Conservation (phyloP, 306 rosid genomes). For the Prinsepia uniflora region DNA sequence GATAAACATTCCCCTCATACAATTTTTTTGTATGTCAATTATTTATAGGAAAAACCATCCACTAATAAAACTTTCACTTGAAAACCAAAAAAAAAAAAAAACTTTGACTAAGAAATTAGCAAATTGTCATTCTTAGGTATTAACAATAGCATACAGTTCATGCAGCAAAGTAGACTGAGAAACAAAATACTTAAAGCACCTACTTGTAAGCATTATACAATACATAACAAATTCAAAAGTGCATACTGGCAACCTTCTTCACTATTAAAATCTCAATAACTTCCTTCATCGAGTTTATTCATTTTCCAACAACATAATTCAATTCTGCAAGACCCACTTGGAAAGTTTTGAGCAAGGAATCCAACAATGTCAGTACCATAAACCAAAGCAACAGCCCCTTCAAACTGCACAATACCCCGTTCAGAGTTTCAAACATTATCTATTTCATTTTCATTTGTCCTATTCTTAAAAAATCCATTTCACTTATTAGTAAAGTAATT, state of each 20-base stretch:
- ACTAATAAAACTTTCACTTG: background rate
- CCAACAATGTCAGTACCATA: background rate
- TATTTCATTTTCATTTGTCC: background rate
- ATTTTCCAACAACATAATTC: background rate
- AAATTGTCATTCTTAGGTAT: background rate
- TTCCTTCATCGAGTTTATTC: background rate
- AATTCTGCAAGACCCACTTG: background rate
- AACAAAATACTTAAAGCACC: background rate
- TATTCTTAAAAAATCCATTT: background rate
- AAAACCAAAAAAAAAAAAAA: background rate
- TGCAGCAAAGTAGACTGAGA: slow-evolving; percentile 1
- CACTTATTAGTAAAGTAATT: background rate
- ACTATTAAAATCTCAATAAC: background rate
- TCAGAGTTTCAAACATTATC: background rate
- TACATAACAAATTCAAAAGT: background rate
- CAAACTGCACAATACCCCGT: background rate
- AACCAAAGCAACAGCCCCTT: background rate
- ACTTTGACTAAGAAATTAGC: background rate
- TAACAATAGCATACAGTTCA: background rate
- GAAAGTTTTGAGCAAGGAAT: background rate
- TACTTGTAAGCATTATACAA: background rate
- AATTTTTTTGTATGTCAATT: background rate
- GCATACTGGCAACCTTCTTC: background rate
- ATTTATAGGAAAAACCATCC: background rate
- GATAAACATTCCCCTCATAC: background rate